Conservation (phyloP, 306 rosid genomes). For the Parietaria judaica region DNA sequence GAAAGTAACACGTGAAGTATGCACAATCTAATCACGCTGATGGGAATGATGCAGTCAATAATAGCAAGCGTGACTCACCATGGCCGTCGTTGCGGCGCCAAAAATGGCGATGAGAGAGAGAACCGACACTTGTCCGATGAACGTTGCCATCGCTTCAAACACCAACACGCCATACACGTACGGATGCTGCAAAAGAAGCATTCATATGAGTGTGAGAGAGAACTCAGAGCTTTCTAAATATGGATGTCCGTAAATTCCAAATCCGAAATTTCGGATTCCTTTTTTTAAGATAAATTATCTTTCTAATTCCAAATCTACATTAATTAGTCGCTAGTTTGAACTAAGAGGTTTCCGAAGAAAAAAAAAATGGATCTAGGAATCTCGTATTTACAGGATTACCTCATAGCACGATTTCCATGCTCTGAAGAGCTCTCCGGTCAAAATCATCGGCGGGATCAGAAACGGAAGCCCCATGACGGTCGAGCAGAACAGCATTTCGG, state of each 20-base stretch:
- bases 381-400: slow-evolving; percentile 29
- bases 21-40: neutral
- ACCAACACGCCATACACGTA: slow-evolving; percentile 49
- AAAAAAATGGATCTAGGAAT: too few species aligned
- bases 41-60: neutral
- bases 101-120: slow-evolving; percentile 44
- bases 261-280: too few species aligned
- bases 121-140: slow-evolving; percentile 52
- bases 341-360: too few species aligned
- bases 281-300: too few species aligned
- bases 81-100: slow-evolving; percentile 58
- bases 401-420: slow-evolving; percentile 92
- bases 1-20: too few species aligned
- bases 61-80: slow-evolving; percentile 26
- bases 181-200: slow-evolving; percentile 35
- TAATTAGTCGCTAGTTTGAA: too few species aligned
- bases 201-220: too few species aligned
- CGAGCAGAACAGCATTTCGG: slow-evolving; percentile 97
- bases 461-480: slow-evolving; percentile 90
- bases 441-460: slow-evolving; percentile 91
- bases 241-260: too few species aligned
- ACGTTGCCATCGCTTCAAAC: slow-evolving; percentile 54
- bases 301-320: too few species aligned
- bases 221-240: too few species aligned
- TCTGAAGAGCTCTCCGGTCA: slow-evolving; percentile 83